These are phyloP conservation scores for Vitis rotundifolia DNA, from an alignment of 164 flowering plant genomes.

Conservation along the genomic window DNA sequence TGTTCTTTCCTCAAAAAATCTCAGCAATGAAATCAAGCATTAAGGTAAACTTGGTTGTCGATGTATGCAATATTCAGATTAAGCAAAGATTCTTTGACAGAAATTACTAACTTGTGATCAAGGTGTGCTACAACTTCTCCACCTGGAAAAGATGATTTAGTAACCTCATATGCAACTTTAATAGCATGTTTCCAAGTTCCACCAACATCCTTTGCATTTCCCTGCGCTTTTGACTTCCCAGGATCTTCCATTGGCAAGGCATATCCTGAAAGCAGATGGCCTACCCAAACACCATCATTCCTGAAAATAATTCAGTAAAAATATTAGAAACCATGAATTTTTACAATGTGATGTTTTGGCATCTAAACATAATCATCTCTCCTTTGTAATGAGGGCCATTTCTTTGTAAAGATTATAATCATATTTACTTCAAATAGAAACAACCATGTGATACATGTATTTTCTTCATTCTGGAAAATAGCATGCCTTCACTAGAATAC, in stretches of 20 bases:
- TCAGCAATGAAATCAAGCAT: too few relatives aligned
- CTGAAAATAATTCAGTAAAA: slow-evolving; percentile 22
- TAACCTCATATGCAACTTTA: slow-evolving; percentile 68
- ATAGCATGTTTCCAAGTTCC: slow-evolving; percentile 86
- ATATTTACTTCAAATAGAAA: too few relatives aligned
- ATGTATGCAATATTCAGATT: background rate
- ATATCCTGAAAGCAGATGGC: slow-evolving; percentile 90
- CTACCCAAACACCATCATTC: slow-evolving; percentile 84
- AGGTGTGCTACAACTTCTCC: slow-evolving; percentile 90
- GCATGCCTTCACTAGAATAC: too few relatives aligned
- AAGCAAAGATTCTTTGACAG: background rate
- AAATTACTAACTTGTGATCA: slow-evolving; percentile 77
- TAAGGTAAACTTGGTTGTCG: too few relatives aligned
- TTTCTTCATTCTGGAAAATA: too few relatives aligned
- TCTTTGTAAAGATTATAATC: too few relatives aligned
- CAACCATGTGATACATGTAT: too few relatives aligned
- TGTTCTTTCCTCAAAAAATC: too few relatives aligned
- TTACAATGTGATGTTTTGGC: too few relatives aligned
- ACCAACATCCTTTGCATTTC: slow-evolving; percentile 36
- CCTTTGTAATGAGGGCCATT: too few relatives aligned
- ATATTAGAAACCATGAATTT: too few relatives aligned
- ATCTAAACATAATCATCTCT: too few relatives aligned
- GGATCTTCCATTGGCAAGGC: slow-evolving; percentile 94
- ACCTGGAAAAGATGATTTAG: slow-evolving; percentile 77
- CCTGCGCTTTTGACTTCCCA: slow-evolving; percentile 35